phyloP scores from a whole-genome alignment of 106 monocot genomes.

The Hemerocallis citrina region DNA sequence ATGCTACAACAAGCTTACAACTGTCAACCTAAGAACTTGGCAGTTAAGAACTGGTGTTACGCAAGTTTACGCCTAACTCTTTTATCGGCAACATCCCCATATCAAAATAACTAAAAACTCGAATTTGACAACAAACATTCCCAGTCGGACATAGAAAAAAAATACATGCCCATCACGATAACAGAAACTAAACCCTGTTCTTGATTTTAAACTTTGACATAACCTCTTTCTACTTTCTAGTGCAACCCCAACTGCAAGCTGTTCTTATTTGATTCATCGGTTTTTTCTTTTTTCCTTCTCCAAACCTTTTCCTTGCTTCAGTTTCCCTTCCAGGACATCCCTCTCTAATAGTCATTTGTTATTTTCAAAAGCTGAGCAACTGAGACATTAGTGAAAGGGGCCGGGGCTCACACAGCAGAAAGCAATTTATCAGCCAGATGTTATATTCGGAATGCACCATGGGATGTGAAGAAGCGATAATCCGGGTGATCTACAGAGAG shows the following conservation, averaged over 20 bases:
- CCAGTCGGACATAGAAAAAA: conserved; percentile 1
- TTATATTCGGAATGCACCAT: conserved; percentile 4
- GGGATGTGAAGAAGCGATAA: conserved; percentile 41
- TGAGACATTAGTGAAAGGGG: no score
- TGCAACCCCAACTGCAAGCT: background rate
- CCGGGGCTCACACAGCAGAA: no score
- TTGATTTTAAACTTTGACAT: background rate
- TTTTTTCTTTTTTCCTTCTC: background rate
- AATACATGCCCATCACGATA: conserved; percentile 7
- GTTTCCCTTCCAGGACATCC: no score
- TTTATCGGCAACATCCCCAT: background rate
- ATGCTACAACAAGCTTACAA: background rate
- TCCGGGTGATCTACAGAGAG: conserved; percentile 38
- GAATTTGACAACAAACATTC: background rate
- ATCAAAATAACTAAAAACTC: background rate
- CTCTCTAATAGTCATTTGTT: no score
- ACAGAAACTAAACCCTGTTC: background rate
- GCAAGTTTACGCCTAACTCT: background rate
- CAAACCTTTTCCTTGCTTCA: background rate
- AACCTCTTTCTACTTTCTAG: background rate
- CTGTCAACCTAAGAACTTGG: no score
- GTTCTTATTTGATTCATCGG: background rate
- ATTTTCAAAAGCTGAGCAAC: no score
- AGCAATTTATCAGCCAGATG: no score
- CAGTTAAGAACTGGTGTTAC: no score